Percentiles rank a stretch among this genome's conserved stretches.
Conservation (phyloP, 1,139 yeast genomes). For the Tardiomyces depauwii region DNA sequence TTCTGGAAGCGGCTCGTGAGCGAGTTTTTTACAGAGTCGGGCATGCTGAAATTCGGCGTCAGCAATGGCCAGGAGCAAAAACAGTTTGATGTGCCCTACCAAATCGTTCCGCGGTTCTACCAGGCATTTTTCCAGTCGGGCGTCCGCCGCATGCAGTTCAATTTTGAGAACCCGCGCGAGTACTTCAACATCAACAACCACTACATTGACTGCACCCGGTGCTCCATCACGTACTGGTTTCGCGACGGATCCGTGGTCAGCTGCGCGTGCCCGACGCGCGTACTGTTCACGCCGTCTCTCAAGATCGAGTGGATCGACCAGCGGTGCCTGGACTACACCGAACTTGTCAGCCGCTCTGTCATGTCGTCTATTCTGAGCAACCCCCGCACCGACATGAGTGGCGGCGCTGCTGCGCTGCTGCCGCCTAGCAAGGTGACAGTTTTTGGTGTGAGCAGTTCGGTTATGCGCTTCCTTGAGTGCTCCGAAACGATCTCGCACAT, state of each 20-base stretch:
- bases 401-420: constrained; percentile 11
- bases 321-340: constrained; percentile 36
- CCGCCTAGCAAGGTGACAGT: constrained; percentile 25
- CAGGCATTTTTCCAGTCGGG: constrained; percentile 44
- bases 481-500: constrained; percentile 68
- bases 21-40: constrained; percentile 40
- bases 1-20: constrained; percentile 38
- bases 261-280: constrained; percentile 46
- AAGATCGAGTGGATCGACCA: constrained; percentile 66
- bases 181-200: constrained; percentile 58
- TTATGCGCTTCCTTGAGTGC: constrained; percentile 60
- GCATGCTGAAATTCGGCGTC: constrained; percentile 34
- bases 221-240: constrained; percentile 44
- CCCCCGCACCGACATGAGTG: neutral
- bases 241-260: constrained; percentile 62
- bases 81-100: constrained; percentile 52
- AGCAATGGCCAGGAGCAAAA: constrained; percentile 34
- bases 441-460: constrained; percentile 53
- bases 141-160: constrained; percentile 43
- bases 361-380: neutral
- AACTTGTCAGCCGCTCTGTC: constrained; percentile 11
- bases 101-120: constrained; percentile 58
- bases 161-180: constrained; percentile 54
- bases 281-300: constrained; percentile 49
- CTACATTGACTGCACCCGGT: constrained; percentile 48